Evolutionary conservation across 257 asterid species (phyloP), one percentile per base, ranked within the genome.

Genomic region (Orobanche coerulescens): DNA sequence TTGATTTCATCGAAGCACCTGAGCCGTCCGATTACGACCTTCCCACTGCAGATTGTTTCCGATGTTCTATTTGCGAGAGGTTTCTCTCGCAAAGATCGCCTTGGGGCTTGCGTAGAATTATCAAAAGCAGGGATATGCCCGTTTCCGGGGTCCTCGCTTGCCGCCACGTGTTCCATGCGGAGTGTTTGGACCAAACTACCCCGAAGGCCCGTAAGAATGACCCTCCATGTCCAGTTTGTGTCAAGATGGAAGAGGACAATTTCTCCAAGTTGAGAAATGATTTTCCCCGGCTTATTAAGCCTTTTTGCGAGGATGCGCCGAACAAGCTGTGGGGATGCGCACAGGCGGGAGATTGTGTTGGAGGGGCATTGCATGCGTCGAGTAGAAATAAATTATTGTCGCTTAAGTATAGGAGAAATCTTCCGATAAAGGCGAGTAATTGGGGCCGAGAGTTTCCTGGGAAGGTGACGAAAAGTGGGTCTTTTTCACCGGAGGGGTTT

Each of bases 81-180:
- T 70, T 75, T 57, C 96, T 93, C 16, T 81, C 95, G 2, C 99
- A 93, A 57, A 79, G 96, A 64, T 89, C 99, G 0, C 97, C 97
- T 10, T 93, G 95, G 95, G 87, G 98, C 67, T 84, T 96, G 1
- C 82, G 89, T 25, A 78, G 95, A 50, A 88, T 88, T 13, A 77
- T 88, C 9, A 80, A 84, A 70, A 88, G 86, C 15, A 95, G 95
- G 19, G 99, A 93, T 61, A 89, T 89, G 97, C 99, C 97, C 0
- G 79, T 89, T 48, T 75, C 99, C 12, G 97, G 97, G 54, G 90
- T 93, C 63, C 97, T 93, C 34, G 85, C 94, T 5, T 93, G 99
- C 48, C 74, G 88, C 13, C 99, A 93, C 34, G 94, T 86, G 26
- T 93, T 89, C 76, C 99, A 93, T 64, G 97, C 94, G 0, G 99